Base-by-base conservation (phyloP, 805 yeast genomes). In the Wickerhamomyces subpelliculosus region DNA sequence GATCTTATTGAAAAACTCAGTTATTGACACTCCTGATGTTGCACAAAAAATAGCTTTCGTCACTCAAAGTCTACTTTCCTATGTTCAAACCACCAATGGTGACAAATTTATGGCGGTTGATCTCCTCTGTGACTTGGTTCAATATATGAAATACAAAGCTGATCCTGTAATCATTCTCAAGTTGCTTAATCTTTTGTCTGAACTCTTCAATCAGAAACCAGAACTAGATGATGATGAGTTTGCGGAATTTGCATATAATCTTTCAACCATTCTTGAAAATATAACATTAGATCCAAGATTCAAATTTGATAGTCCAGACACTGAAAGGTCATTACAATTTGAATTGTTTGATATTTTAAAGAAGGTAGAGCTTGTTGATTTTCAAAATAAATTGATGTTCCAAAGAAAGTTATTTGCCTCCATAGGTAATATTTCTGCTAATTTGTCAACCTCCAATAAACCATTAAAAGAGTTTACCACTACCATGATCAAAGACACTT, bases 351-450 rank as follows among this genome's bases (percentile, higher is more conserved):
- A 29, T 29, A 29, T 22, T 3, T 39, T 53, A 5, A 29, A 28
- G 8, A 7, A 6, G 0, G 11, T 47, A 2, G 38, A 37, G 11
- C 34, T 40, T 1, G 25, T 43, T 28, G 52, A 46, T 23, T 35
- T 54, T n/a, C 45, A 40, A 7, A 51, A 50, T 19, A 49, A 42
- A 26, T 22, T 51, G 8, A 42, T 34, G 11, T 45, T 39, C 9
- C 49, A 51, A 27, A 45, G 60, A 34, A 44, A 44, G 20, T 17
- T 55, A 9, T 51, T 35, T 31, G 49, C 50, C 3, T 32, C 57
- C 2, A 45, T 50, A 32, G 60, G 60, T 1, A 54, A 54, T 34
- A 44, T 55, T 9, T 54, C 58, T 9, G 44, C 57, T 11, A 53
- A 55, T 24, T 38, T 44, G 5, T 38, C 54, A 18, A 23, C 49